Evolutionary conservation across 148 eudicot genomes (phyloP).

Genomic region (Rhododendron kiyosumense): DNA sequence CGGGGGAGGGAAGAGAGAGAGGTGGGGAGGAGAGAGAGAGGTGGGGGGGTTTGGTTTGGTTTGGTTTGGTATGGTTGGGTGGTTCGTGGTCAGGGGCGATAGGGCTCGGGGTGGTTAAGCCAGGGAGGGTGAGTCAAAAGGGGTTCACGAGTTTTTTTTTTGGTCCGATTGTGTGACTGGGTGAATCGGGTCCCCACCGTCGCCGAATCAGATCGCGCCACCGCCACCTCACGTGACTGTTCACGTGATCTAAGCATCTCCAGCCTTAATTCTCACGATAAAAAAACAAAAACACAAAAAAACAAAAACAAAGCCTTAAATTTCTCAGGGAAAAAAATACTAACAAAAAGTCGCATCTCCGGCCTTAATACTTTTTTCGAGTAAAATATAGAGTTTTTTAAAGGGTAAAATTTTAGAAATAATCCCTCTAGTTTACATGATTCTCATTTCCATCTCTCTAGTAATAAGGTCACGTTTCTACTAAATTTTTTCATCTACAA

Average conservation of each 20-base stretch:
- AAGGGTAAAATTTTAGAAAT: too few species aligned
- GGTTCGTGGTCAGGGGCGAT: background rate
- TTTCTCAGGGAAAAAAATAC: too few species aligned
- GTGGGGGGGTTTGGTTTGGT: slow-evolving; percentile 3
- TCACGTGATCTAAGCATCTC: background rate
- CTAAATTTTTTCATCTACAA: too few species aligned
- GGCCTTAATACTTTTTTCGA: too few species aligned
- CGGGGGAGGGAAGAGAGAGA: background rate
- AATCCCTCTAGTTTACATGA: too few species aligned
- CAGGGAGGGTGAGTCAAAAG: background rate
- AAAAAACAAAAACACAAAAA: too few species aligned
- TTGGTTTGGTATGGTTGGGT: background rate
- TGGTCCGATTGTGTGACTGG: background rate
- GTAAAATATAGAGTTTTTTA: too few species aligned
- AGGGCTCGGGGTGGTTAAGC: background rate
- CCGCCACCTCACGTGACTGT: background rate
- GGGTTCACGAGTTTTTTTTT: background rate
- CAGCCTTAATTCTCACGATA: too few species aligned
- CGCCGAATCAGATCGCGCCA: background rate
- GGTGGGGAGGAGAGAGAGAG: background rate
- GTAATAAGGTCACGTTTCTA: too few species aligned
- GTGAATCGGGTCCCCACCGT: background rate
- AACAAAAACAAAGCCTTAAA: too few species aligned
- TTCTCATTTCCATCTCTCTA: too few species aligned
- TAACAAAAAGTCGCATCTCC: too few species aligned